Conservation (phyloP, 495 filamentous ascomycete genomes). For the Lindgomyces ingoldianus region DNA sequence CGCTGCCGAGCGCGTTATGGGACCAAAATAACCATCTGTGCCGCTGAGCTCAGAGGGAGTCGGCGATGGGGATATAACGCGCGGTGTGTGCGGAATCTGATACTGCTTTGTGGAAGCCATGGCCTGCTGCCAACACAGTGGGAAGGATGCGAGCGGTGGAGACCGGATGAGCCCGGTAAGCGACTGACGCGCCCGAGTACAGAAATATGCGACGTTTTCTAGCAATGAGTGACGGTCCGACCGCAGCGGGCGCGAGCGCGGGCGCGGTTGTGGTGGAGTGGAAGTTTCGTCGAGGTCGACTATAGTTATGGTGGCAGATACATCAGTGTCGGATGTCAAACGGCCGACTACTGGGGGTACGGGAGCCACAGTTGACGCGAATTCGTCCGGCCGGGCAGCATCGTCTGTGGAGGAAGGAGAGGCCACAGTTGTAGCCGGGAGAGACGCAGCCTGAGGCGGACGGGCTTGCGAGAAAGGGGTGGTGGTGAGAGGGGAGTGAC, state of each 20-base stretch:
- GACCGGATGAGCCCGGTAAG: conserved; percentile 36
- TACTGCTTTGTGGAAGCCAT: conserved; percentile 43
- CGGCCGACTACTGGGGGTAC: conserved; percentile 12
- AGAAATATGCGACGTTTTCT: conserved; percentile 26
- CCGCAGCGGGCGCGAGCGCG: neutral
- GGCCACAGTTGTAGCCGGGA: conserved; percentile 22
- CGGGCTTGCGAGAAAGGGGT: neutral
- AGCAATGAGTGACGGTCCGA: conserved; percentile 21
- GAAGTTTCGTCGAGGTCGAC: neutral
- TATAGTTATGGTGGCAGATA: conserved; percentile 1
- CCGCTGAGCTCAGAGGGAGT: conserved; percentile 46
- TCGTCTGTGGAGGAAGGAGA: conserved; percentile 29
- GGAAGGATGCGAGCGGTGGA: conserved; percentile 33
- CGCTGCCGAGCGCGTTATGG: conserved; percentile 42
- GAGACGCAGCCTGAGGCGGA: conserved; percentile 9
- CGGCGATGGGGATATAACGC: conserved; percentile 50
- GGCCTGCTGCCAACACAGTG: conserved; percentile 33
- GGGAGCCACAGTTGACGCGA: conserved; percentile 24
- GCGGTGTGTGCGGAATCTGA: conserved; percentile 46
- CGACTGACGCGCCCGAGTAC: conserved; percentile 22
- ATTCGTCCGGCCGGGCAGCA: conserved; percentile 29
- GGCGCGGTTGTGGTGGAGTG: neutral
- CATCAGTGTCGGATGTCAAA: conserved; percentile 29
- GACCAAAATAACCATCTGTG: conserved; percentile 47
- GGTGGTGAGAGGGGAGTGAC: neutral